Conservation (phyloP, 345 rosid genomes). For the Nephelium lappaceum region DNA sequence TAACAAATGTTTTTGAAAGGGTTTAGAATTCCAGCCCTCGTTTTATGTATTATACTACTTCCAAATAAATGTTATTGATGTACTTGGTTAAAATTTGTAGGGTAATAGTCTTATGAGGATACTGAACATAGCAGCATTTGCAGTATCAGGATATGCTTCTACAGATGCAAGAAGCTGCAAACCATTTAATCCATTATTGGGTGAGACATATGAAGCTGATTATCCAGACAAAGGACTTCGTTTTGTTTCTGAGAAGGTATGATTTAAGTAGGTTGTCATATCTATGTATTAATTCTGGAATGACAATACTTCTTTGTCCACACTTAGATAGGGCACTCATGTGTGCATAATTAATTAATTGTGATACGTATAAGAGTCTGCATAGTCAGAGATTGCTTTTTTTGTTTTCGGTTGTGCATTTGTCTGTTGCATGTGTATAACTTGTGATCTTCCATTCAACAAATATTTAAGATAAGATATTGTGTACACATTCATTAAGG, state of each 20-base stretch:
- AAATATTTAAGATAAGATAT: background rate
- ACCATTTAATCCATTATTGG: conserved; percentile 39
- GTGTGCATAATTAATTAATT: background rate
- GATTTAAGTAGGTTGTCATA: background rate
- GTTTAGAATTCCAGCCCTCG: no score
- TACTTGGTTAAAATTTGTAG: conserved; percentile 21
- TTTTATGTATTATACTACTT: background rate
- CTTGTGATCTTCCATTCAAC: background rate
- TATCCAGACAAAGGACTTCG: conserved; percentile 40
- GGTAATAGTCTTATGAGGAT: conserved; percentile 39
- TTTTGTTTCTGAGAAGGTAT: conserved; percentile 35
- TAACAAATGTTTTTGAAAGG: background rate
- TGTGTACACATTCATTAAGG: background rate
- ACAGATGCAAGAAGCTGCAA: conserved; percentile 36
- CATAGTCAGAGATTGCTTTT: background rate
- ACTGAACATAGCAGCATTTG: conserved; percentile 36
- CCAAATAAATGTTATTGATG: background rate
- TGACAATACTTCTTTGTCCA: background rate
- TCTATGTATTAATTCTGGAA: background rate
- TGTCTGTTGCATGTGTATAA: background rate
- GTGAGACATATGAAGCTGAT: conserved; percentile 41
- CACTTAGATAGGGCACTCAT: background rate
- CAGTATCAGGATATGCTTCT: conserved; percentile 38
- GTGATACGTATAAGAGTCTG: background rate
- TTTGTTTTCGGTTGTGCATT: background rate